Conservation (phyloP, 768 basidiomycete genomes). For the Strobilomyces confusus region DNA sequence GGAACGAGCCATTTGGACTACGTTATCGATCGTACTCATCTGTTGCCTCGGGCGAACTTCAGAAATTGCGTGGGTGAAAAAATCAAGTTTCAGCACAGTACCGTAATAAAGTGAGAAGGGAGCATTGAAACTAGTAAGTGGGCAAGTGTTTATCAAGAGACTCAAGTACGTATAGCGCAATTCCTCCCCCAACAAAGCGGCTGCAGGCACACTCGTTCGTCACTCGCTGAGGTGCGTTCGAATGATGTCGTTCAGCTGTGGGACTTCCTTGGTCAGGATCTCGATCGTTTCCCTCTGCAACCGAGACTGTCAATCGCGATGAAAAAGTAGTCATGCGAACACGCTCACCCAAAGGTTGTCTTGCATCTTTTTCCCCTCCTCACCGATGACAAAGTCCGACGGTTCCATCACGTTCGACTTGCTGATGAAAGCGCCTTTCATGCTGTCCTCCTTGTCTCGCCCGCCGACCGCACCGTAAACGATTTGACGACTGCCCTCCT, state of each 20-base stretch:
- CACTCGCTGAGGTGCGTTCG: constrained; percentile 6
- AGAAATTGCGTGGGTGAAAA: too few species aligned
- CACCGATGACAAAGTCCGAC: constrained; percentile 32
- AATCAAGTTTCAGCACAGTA: too few species aligned
- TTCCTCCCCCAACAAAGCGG: too few species aligned
- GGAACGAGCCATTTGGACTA: too few species aligned
- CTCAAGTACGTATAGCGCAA: too few species aligned
- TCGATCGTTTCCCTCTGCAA: constrained; percentile 20
- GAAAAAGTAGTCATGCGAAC: too few species aligned
- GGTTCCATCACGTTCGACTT: constrained; percentile 17
- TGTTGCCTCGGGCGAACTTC: too few species aligned
- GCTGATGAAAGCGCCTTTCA: constrained; percentile 23
- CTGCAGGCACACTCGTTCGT: too few species aligned
- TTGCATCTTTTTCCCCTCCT: constrained; percentile 27
- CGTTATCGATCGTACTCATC: too few species aligned
- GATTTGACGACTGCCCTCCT: constrained; percentile 35
- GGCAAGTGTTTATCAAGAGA: too few species aligned
- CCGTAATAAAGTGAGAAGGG: too few species aligned
- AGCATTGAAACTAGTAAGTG: too few species aligned
- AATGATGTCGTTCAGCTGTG: constrained; percentile 13
- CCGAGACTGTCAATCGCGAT: background rate
- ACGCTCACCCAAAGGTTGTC: constrained; percentile 34
- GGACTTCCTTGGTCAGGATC: constrained; percentile 13
- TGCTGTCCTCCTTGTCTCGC: constrained; percentile 15
- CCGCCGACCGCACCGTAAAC: constrained; percentile 29